Base-by-base conservation (phyloP, 148 eudicot species). In the Oxyria digyna region DNA sequence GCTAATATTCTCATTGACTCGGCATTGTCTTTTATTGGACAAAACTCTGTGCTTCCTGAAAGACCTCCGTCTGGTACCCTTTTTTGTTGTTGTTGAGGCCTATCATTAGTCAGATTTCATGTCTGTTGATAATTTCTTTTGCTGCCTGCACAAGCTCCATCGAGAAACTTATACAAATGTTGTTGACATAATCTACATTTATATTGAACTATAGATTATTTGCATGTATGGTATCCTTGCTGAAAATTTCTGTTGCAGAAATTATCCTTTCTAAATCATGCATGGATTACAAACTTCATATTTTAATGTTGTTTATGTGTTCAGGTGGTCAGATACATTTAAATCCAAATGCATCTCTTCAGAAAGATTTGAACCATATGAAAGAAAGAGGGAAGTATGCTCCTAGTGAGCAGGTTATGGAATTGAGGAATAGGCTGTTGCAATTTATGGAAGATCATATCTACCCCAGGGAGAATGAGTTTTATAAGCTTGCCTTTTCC, bases 391-490 rank as follows among this genome's bases (percentile, higher is more conserved):
- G 97, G 29, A 93, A 75, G 74, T 84, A 83, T 79, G 83, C 84
- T 75, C 84, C 87, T 37, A 80, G 80, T 75, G 78, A 80, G 49
- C 81, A 78, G 78, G 82, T 90, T 74, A 62, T 69, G 72, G 85
- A 81, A 38, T 81, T 94, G 67, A 82, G 82, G 71, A 81, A 71
- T 38, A 84, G 72, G 74, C 75, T 94, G 83, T 77, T 90, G 68
- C 84, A 80, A 69, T 94, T 94, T 70, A 85, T 94, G 89, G 93
- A 90, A 72, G 82, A 88, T 71, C 89, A 83, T 68, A 77, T 94
- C 74, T 94, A 88, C 76, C 96, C 97, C 31, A 77, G 84, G 85
- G 99, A 94, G 78, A 80, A 48, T 40, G 96, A 94, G 75, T 84
- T 94, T 75, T 76, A 80, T 69, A 80, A 85, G 59, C 96, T 79